Conservation (phyloP, 768 basidiomycete genomes). For the Boletellus emodensis region DNA sequence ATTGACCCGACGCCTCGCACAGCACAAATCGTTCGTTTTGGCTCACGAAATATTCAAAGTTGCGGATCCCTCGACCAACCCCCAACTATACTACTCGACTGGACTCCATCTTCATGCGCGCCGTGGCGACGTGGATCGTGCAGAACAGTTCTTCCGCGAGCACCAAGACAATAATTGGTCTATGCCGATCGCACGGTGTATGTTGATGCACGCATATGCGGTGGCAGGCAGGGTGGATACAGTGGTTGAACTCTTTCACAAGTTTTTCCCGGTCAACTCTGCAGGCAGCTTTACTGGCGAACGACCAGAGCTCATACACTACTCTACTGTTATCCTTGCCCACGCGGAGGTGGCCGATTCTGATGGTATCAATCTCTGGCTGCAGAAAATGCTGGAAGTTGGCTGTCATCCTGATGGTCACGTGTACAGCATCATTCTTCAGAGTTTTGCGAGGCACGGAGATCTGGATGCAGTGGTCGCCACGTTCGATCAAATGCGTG, state of each 20-base stretch:
- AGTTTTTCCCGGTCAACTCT: conserved; percentile 44
- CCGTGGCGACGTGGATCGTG: conserved; percentile 44
- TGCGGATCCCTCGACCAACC: conserved; percentile 21
- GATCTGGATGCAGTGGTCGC: conserved; percentile 49
- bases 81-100: conserved; percentile 31
- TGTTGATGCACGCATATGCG: conserved; percentile 56
- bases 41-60: conserved; percentile 44
- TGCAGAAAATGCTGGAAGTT: conserved; percentile 46
- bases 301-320: conserved; percentile 48
- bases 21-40: conserved; percentile 33
- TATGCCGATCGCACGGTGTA: conserved; percentile 32
- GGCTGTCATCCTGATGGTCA: conserved; percentile 51
- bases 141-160: conserved; percentile 41
- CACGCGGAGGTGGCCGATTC: conserved; percentile 45
- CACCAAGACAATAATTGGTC: conserved; percentile 32
- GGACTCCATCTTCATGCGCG: conserved; percentile 53
- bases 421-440: conserved; percentile 59
- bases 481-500: conserved; percentile 61
- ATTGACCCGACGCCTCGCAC: conserved; percentile 43
- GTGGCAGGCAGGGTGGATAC: conserved; percentile 37
- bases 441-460: conserved; percentile 49
- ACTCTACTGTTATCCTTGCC: conserved; percentile 53
- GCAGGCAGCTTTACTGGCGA: conserved; percentile 28
- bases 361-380: conserved; percentile 49
- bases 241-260: conserved; percentile 49